phyloP scores from a whole-genome alignment of 2,329 filamentous ascomycete genomes.

The Trichoderma lentiforme region DNA sequence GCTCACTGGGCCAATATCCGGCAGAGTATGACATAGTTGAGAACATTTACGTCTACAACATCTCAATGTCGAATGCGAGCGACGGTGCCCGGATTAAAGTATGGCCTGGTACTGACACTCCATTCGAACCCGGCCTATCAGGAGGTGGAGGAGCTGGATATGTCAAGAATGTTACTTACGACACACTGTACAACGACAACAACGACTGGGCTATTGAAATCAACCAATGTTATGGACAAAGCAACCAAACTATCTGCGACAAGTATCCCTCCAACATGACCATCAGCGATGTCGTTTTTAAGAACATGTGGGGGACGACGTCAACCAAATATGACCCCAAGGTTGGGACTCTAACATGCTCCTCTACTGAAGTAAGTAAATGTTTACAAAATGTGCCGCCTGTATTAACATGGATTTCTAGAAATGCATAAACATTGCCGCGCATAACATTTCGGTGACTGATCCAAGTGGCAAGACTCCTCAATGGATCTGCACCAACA shows the following conservation, averaged over 20 bases:
- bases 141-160: constrained; percentile 4
- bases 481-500: constrained; percentile 4
- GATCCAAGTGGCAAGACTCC: not conserved
- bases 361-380: not conserved
- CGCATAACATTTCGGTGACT: not conserved
- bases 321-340: not conserved
- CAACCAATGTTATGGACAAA: constrained; percentile 9
- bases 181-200: not conserved
- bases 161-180: constrained; percentile 1
- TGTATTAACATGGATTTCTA: not conserved
- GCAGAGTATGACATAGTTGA: constrained; percentile 1
- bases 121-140: not conserved
- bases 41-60: not conserved
- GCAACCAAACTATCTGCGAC: constrained; percentile 1
- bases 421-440: not conserved
- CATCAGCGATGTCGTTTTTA: not conserved
- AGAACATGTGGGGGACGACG: constrained; percentile 2
- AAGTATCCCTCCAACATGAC: constrained; percentile 2
- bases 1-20: not conserved
- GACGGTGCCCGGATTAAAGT: not conserved
- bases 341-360: constrained; percentile 1
- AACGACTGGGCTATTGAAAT: constrained; percentile 11
- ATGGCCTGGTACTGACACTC: constrained; percentile 3
- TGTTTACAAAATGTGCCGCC: rapidly evolving
- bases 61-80: not conserved